Percentiles rank a stretch among this genome's conserved stretches.
Evolutionary conservation across 352 stramenopile genomes (phyloP).

Genomic region (Globisporangium recalcitrans): DNA sequence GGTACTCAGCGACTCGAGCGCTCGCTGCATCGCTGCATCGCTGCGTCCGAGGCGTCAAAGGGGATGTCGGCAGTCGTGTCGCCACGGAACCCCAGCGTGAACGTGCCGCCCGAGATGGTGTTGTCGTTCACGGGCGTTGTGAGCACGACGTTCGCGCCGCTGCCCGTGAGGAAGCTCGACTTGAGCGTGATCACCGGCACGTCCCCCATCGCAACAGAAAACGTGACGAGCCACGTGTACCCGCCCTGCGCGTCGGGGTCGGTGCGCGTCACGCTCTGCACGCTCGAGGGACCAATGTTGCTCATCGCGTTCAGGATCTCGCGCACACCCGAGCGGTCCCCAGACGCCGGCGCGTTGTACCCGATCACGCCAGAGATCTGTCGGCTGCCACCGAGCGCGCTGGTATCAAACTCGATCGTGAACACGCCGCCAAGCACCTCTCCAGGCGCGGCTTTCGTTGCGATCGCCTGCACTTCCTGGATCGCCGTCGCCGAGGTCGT

Average conservation of each 20-base stretch:
- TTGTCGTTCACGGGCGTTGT: conserved; percentile 57
- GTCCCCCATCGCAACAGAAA: conserved; percentile 61
- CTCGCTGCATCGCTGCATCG: conserved; percentile 65
- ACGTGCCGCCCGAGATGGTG: conserved; percentile 78
- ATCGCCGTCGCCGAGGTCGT: conserved; percentile 57
- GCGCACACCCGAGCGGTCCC: conserved; percentile 40
- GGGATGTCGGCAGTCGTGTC: conserved; percentile 85
- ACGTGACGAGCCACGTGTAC: conserved; percentile 91
- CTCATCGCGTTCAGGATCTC: conserved; percentile 81
- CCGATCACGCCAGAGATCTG: conserved; percentile 92
- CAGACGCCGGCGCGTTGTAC: conserved; percentile 59
- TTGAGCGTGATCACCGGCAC: conserved; percentile 54
- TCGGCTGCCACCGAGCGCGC: conserved; percentile 66
- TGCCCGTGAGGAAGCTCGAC: conserved; percentile 65
- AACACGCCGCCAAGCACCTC: conserved; percentile 87
- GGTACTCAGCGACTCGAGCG: conserved; percentile 47
- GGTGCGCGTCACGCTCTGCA: conserved; percentile 58
- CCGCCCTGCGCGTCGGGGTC: conserved; percentile 75
- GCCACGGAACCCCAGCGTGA: conserved; percentile 89
- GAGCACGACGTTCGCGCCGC: conserved; percentile 62
- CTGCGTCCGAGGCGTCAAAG: conserved; percentile 64
- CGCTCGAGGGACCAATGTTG: conserved; percentile 55
- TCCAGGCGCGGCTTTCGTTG: conserved; percentile 73
- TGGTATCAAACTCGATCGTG: conserved; percentile 90
- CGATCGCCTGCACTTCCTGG: conserved; percentile 82